Percentiles rank a stretch among this genome's conserved stretches.
phyloP scores from a whole-genome alignment of 305 asterid genomes.

The Fraxinus nigra region DNA sequence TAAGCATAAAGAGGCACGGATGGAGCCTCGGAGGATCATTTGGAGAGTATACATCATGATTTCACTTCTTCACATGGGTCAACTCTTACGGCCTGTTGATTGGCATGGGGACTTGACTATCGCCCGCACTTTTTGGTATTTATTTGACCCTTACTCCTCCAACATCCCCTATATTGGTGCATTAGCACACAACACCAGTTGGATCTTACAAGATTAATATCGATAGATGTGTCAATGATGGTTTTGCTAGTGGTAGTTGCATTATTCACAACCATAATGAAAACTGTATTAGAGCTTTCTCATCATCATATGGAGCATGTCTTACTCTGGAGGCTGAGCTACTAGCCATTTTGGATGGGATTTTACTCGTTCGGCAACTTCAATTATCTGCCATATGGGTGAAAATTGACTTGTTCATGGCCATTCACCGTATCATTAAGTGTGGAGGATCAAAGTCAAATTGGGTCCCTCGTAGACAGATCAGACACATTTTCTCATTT shows the following conservation, averaged over 20 bases:
- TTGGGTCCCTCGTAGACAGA: background rate
- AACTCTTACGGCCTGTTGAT: background rate
- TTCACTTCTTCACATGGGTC: background rate
- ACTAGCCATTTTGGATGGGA: background rate
- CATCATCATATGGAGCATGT: background rate
- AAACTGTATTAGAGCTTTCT: background rate
- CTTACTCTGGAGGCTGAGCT: background rate
- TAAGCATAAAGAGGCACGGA: background rate
- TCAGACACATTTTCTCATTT: background rate
- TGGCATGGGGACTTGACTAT: background rate
- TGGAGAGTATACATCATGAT: background rate
- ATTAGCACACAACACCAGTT: background rate
- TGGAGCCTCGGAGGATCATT: background rate
- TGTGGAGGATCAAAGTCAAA: background rate
- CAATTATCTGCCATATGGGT: background rate
- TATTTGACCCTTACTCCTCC: background rate
- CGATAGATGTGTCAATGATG: background rate
- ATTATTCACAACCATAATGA: background rate
- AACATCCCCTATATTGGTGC: background rate
- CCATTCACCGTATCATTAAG: background rate
- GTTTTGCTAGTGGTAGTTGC: background rate
- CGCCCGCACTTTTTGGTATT: background rate
- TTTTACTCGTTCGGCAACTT: background rate
- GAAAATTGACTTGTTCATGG: background rate
- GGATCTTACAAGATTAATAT: background rate